phyloP scores from a whole-genome alignment of 768 basidiomycete genomes.

The Leccinum truebloodii region DNA sequence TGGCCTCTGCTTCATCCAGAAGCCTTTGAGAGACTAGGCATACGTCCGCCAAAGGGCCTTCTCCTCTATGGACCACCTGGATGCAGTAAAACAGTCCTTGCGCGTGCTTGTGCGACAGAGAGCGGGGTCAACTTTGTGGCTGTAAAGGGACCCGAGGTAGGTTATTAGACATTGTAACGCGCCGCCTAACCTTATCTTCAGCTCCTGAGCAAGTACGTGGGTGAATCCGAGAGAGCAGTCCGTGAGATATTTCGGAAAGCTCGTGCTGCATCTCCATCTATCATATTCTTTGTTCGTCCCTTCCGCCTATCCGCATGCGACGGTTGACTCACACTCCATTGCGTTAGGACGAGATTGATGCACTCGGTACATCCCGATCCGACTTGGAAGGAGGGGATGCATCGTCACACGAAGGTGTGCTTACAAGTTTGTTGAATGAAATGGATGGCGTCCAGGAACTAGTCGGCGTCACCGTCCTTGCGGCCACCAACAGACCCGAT shows the following conservation, averaged over 20 bases:
- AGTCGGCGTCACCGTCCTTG: constrained; percentile 91
- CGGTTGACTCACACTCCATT: neutral
- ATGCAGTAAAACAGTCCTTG: constrained; percentile 95
- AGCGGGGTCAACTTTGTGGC: constrained; percentile 96
- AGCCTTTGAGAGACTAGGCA: constrained; percentile 84
- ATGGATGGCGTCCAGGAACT: constrained; percentile 99
- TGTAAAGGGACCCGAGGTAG: constrained; percentile 95
- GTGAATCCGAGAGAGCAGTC: constrained; percentile 94
- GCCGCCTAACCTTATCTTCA: constrained; percentile 34
- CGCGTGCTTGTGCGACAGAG: constrained; percentile 89
- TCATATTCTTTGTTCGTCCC: constrained; percentile 87
- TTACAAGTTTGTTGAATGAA: constrained; percentile 92
- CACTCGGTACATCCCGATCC: constrained; percentile 77
- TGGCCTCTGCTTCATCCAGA: constrained; percentile 92
- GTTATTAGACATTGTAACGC: constrained; percentile 17
- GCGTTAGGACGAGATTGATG: constrained; percentile 92
- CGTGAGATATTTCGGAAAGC: constrained; percentile 96
- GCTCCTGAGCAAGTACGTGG: constrained; percentile 96
- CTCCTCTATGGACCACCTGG: constrained; percentile 95
- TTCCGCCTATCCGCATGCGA: neutral
- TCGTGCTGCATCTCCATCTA: constrained; percentile 89
- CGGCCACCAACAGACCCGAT: constrained; percentile 95
- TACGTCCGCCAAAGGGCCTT: constrained; percentile 85
- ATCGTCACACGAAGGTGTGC: constrained; percentile 79
- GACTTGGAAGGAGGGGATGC: constrained; percentile 52